A percentile compares a stretch with the other conserved stretches of the same genome.
phyloP scores from a whole-genome alignment of 2,329 filamentous ascomycete species.

The Immersiporthe knoxdaviesiana region DNA sequence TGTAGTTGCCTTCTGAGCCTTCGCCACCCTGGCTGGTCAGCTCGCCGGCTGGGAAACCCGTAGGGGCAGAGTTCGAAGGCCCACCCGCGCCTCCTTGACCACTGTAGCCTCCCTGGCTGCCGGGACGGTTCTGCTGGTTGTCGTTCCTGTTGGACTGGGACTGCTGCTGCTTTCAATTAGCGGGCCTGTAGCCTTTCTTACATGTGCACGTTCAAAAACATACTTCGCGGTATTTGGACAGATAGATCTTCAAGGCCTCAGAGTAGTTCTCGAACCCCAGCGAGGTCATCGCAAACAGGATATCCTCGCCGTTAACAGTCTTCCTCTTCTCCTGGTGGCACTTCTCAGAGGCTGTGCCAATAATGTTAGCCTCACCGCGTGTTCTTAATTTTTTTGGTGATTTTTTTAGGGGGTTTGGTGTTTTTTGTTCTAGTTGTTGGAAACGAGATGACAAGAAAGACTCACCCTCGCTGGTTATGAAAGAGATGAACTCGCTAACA shows the following conservation, averaged over 20 bases:
- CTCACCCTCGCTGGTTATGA: conserved; percentile 98
- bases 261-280: conserved; percentile 98
- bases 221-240: conserved; percentile 97
- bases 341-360: conserved; percentile 86
- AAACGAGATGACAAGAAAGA: conserved; percentile 11
- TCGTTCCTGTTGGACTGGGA: conserved; percentile 77
- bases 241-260: conserved; percentile 96
- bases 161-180: conserved; percentile 53
- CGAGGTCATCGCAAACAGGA: conserved; percentile 98
- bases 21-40: conserved; percentile 49
- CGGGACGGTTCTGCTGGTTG: conserved; percentile 52
- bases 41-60: conserved; percentile 51
- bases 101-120: conserved; percentile 56
- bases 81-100: conserved; percentile 45
- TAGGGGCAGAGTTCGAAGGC: conserved; percentile 42
- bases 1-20: conserved; percentile 50
- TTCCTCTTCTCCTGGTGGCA: conserved; percentile 99
- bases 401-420: too few relatives aligned
- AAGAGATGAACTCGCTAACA: conserved; percentile 99
- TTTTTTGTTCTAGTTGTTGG: too few relatives aligned
- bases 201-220: conserved; percentile 41
- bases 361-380: conserved; percentile 33
- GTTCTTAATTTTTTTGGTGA: too few relatives aligned
- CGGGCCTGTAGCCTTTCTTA: conserved; percentile 19
- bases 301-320: conserved; percentile 98